These are phyloP conservation scores for Rhododendron griersonianum DNA, from an alignment of 148 eudicot genomes.

Conservation along the genomic window DNA sequence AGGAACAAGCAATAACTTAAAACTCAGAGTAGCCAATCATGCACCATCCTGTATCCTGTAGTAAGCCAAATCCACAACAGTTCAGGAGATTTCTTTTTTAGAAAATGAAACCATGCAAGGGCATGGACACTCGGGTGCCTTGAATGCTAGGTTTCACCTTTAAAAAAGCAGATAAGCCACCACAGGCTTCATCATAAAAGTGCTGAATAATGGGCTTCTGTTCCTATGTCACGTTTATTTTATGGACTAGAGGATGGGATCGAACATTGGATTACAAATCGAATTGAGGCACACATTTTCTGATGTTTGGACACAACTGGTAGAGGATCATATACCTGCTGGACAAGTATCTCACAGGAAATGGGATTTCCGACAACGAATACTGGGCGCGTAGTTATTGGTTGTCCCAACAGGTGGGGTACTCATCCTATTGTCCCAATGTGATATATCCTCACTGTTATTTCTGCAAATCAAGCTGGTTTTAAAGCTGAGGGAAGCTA, in stretches of 20 bases:
- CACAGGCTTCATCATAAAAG: neutral
- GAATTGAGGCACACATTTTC: neutral
- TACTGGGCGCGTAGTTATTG: neutral
- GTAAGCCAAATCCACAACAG: neutral
- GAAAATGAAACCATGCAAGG: neutral
- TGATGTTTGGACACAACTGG: neutral
- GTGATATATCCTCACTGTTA: neutral
- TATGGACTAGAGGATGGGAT: neutral
- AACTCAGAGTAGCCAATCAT: neutral
- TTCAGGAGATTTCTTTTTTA: neutral
- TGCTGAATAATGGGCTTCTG: neutral
- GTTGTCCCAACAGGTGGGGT: neutral
- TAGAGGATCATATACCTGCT: neutral
- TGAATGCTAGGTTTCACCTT: slow-evolving; percentile 2
- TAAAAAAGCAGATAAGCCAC: neutral
- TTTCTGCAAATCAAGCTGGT: neutral
- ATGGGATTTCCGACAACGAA: neutral
- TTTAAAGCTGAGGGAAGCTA: neutral
- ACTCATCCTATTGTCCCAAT: neutral
- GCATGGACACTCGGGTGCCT: neutral
- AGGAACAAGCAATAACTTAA: neutral
- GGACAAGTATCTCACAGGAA: neutral
- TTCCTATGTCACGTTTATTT: neutral
- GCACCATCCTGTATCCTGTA: neutral
- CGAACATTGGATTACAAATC: neutral